A percentile compares a stretch with the other conserved stretches of the same genome.
These are phyloP conservation scores for Entomortierella parvispora DNA, from an alignment of 192 early-diverging fungal genomes.

Conservation along the genomic window DNA sequence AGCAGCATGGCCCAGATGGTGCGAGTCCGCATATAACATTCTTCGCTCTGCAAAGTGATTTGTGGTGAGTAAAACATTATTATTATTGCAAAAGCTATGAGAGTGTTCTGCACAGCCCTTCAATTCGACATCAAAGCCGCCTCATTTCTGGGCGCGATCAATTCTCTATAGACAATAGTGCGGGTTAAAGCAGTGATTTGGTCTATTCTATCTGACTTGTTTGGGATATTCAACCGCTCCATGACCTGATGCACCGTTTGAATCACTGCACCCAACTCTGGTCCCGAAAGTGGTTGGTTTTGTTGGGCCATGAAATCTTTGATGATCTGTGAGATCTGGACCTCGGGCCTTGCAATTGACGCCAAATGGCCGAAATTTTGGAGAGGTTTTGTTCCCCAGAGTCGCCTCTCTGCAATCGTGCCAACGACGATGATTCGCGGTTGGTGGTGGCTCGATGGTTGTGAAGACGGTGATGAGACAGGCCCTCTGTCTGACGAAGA, in stretches of 20 bases:
- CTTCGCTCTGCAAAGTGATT: too few relatives aligned
- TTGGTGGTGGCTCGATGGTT: neutral
- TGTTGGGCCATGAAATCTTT: conserved; percentile 3
- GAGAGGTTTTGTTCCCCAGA: conserved; percentile 7
- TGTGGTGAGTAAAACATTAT: too few relatives aligned
- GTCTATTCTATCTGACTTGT: conserved; percentile 14
- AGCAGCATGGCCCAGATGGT: too few relatives aligned
- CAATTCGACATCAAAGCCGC: too few relatives aligned
- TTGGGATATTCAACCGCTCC: conserved; percentile 12
- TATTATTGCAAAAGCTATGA: too few relatives aligned
- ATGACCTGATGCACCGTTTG: conserved; percentile 13
- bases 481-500: neutral
- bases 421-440: conserved; percentile 23
- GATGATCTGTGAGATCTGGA: conserved; percentile 14
- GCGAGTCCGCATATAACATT: too few relatives aligned
- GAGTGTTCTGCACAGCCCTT: too few relatives aligned
- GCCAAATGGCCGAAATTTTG: conserved; percentile 19
- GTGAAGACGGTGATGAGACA: neutral
- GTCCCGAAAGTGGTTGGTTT: conserved; percentile 1
- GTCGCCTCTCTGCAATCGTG: conserved; percentile 17
- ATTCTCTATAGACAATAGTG: neutral
- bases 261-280: conserved; percentile 11
- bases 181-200: conserved; percentile 10
- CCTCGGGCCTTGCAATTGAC: conserved; percentile 10
- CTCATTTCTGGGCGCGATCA: neutral